These are phyloP conservation scores for Sporothrix pallida DNA, from an alignment of 2,329 filamentous ascomycete species.

Conservation along the genomic window DNA sequence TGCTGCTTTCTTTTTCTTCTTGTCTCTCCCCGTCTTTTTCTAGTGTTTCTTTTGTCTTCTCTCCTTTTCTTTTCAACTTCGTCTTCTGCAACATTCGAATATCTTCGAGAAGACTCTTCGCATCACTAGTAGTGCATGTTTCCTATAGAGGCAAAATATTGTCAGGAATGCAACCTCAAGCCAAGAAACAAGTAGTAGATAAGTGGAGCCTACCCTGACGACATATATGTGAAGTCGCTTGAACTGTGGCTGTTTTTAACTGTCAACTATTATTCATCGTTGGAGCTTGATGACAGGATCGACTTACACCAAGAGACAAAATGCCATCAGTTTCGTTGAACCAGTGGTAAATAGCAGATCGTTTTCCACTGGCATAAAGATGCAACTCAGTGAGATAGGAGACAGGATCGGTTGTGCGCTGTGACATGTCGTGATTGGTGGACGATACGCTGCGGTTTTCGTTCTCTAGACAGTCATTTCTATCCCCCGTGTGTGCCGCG, in stretches of 20 bases:
- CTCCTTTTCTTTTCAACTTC: not conserved
- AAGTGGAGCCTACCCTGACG: not conserved
- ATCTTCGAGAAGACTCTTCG: not conserved
- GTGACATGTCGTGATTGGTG: too few species aligned
- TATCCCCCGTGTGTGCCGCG: too few species aligned
- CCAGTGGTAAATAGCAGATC: not conserved
- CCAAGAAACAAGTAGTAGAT: not conserved
- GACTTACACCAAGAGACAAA: not conserved
- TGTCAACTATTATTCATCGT: too few species aligned
- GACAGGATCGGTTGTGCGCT: not conserved
- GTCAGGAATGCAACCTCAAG: not conserved
- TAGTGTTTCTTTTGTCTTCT: too few species aligned
- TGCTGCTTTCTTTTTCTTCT: too few species aligned
- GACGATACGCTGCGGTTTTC: too few species aligned
- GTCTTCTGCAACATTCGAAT: not conserved
- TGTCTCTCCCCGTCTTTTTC: too few species aligned
- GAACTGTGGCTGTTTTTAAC: not conserved
- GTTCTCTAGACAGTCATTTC: not conserved
- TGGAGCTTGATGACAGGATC: too few species aligned
- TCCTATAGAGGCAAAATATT: not conserved
- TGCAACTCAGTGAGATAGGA: not conserved
- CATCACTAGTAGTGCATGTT: not conserved
- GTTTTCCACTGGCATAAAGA: not conserved
- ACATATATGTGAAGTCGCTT: not conserved
- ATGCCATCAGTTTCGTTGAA: not conserved